Base-by-base conservation (phyloP, 352 stramenopile species). In the Phytophthora foliorum region DNA sequence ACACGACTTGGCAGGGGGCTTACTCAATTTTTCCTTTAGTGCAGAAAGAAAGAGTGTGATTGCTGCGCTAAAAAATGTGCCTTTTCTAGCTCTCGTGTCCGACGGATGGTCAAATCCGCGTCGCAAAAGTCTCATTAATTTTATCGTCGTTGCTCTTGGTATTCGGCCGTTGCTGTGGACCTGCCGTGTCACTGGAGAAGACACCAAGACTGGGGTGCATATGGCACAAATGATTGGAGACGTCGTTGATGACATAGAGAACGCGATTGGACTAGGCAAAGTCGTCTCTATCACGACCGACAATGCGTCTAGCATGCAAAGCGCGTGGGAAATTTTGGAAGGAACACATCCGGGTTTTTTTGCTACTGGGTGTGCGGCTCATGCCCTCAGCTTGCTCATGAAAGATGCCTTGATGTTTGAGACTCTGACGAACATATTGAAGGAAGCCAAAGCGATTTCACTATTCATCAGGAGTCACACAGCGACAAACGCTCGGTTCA, bases 21-120 rank as follows among this genome's bases (percentile, higher is more conserved):
- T 67, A 25, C 25, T 55, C 10, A 13, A 51, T 9, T 13, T 34
- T 45, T 27, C 48, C 2, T 59, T 31, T 39, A 2, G 24, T 11
- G 31, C 59, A 7, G 58, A 59, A 29, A 16, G 41, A n/a, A 48
- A 60, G 3, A 31, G 41, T 49, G 59, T 55, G 10, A 48, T 42
- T 13, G 10, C 17, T 8, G 29, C 21, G 39, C 19, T 55, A 9
- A 64, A 42, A 29, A 21, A 57, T 8, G 16, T 21, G 13, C 31
- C 21, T 17, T 57, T 46, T 34, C 39, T 61, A 16, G 41, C 49
- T 25, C n/a, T 67, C 4, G 24, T 57, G 14, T 41, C 59, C 11
- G 50, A 61, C n/a, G 42, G 50, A 3, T 60, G 59, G 51, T 44
- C 50, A 29, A 67, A 67, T 19, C 59, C 59, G 16, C 24, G 41